Evolutionary conservation across 2,329 filamentous ascomycete species (phyloP), one percentile per base, ranked within the genome.

Genomic region (Paraphoma chrysanthemicola): DNA sequence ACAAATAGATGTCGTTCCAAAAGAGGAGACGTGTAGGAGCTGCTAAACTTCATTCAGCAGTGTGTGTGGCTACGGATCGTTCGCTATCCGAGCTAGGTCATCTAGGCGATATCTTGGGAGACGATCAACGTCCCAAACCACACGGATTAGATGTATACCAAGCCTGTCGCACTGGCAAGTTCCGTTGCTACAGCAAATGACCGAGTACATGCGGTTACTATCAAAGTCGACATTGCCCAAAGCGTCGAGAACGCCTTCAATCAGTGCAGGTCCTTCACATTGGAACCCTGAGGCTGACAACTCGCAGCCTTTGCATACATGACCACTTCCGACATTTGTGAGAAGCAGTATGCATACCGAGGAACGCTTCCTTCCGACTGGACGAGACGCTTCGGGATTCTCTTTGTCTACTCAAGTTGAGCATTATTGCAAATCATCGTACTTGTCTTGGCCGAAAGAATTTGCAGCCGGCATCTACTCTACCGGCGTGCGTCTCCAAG

Each of bases 61-160:
- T 41, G 53, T 16, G 44, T 43, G 57, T 44, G 8, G 57, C 48
- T 66, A 62, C 67, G 68, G 67, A 66, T 59, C 51, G 39, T 41
- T 30, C 18, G 44, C 48, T 45, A 60, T 60, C 69, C 69, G 68
- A 51, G 63, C 59, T 53, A 65, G 61, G 57, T 30, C 39, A 52
- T 60, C 68, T 72, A 59, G 69, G 68, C 68, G 67, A 70, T 72
- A 67, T 60, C 65, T 68, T 69, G 63, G 62, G 54, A 55, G 51
- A 2, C 53, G 61, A 63, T 66, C 59, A 55, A 54, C 23, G 43
- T 44, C 55, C 54, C 42, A 51, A 55, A 23, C 38, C 14, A 53
- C 51, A 23, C 48, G 54, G 58, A 51, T 43, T 59, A 17, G 33
- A 42, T 46, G 36, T 48, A 43, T 48, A 56, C 57, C 29, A 53